Conservation (phyloP, 2,329 filamentous ascomycete genomes). For the Hirsutella rhossiliensis region DNA sequence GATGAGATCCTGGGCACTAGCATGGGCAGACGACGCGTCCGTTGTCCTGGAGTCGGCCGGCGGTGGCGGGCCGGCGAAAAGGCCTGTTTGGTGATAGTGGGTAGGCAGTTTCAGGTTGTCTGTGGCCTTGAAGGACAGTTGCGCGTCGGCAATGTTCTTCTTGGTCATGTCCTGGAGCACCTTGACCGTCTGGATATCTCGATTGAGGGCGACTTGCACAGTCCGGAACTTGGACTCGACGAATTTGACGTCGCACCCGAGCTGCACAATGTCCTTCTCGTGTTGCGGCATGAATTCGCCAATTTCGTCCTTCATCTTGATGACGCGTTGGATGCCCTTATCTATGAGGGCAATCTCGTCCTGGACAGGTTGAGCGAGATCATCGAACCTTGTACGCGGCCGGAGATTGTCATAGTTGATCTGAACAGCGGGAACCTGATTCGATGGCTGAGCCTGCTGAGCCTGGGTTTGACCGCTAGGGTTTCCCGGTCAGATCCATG, state of each 20-base stretch:
- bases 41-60: constrained; percentile 14
- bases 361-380: constrained; percentile 73
- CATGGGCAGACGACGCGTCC: constrained; percentile 22
- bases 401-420: constrained; percentile 70
- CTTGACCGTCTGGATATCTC: constrained; percentile 51
- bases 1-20: constrained; percentile 29
- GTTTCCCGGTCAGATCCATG: constrained; percentile 1
- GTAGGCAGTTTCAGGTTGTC: constrained; percentile 62
- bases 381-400: constrained; percentile 83
- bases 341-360: constrained; percentile 69
- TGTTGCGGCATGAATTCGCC: constrained; percentile 53
- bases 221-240: constrained; percentile 35
- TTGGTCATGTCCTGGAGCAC: constrained; percentile 47
- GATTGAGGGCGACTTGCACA: constrained; percentile 31
- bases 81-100: constrained; percentile 37
- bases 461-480: constrained; percentile 17
- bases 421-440: constrained; percentile 57
- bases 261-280: constrained; percentile 32
- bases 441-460: constrained; percentile 23
- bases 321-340: constrained; percentile 66
- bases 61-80: constrained; percentile 24
- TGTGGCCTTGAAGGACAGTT: constrained; percentile 59
- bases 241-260: constrained; percentile 34
- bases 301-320: constrained; percentile 65
- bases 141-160: constrained; percentile 57